These are phyloP conservation scores for Boletus bicolor DNA, from an alignment of 768 basidiomycete genomes.

Conservation along the genomic window DNA sequence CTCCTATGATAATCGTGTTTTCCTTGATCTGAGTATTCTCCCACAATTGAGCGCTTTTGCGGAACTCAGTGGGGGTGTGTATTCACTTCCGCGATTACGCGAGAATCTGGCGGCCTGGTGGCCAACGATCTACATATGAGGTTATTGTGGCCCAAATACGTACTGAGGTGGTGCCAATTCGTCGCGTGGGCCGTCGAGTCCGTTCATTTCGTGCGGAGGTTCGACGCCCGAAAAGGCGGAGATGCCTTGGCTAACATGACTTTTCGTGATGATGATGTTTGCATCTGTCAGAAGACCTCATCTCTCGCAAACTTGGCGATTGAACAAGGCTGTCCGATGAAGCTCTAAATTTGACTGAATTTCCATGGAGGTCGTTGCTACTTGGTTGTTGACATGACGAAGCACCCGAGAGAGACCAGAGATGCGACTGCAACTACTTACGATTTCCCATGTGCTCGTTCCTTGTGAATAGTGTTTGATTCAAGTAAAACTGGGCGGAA, in stretches of 20 bases:
- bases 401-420: not conserved
- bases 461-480: not conserved
- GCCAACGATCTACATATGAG: conserved; percentile 23
- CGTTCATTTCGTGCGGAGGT: conserved; percentile 32
- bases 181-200: conserved; percentile 20
- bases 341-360: conserved; percentile 14
- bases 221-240: conserved; percentile 30
- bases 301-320: conserved; percentile 12
- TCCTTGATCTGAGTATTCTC: conserved; percentile 5
- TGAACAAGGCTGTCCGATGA: conserved; percentile 4
- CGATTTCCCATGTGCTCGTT: not conserved
- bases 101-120: conserved; percentile 13
- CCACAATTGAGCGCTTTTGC: not conserved
- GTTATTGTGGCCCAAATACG: conserved; percentile 17
- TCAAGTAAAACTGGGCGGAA: not conserved
- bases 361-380: conserved; percentile 6
- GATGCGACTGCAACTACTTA: not conserved
- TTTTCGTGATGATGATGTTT: conserved; percentile 5
- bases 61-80: conserved; percentile 6
- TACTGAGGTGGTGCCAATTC: conserved; percentile 13
- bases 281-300: conserved; percentile 16
- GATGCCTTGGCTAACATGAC: conserved; percentile 20
- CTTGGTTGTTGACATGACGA: conserved; percentile 23
- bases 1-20: not conserved
- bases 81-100: conserved; percentile 32